These are phyloP conservation scores for Pythium plurisporium DNA, from an alignment of 352 stramenopile species.

Conservation along the genomic window DNA sequence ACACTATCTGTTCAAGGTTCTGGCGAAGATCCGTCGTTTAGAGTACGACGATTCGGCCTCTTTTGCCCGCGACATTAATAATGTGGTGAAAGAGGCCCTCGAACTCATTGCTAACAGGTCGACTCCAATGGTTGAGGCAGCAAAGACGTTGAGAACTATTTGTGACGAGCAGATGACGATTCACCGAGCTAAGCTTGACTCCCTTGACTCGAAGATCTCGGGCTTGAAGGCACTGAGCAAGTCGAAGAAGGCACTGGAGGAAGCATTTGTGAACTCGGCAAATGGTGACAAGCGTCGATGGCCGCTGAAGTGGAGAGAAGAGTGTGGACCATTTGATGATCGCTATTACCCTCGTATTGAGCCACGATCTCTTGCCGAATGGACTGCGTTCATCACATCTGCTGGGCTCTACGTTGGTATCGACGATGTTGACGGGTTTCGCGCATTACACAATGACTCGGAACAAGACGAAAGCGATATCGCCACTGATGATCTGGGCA, in stretches of 20 bases:
- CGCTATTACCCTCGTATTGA: conserved; percentile 58
- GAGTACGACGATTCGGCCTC: conserved; percentile 57
- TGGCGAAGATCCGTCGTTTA: conserved; percentile 65
- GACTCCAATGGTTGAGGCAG: conserved; percentile 58
- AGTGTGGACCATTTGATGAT: conserved; percentile 69
- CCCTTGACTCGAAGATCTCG: conserved; percentile 59
- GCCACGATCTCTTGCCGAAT: conserved; percentile 63
- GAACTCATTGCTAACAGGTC: conserved; percentile 57
- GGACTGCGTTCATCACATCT: conserved; percentile 67
- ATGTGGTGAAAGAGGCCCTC: conserved; percentile 60
- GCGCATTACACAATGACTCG: conserved; percentile 23
- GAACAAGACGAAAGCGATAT: conserved; percentile 2
- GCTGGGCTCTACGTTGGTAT: conserved; percentile 60
- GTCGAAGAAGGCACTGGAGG: conserved; percentile 30
- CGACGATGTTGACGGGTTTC: conserved; percentile 43
- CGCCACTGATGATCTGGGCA: not conserved
- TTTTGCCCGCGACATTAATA: conserved; percentile 64
- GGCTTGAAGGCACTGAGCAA: conserved; percentile 37
- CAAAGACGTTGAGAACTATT: conserved; percentile 67
- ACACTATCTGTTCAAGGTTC: conserved; percentile 68
- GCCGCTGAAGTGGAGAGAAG: conserved; percentile 70
- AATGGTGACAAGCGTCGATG: conserved; percentile 42
- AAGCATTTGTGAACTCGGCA: conserved; percentile 22
- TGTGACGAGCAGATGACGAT: conserved; percentile 74
- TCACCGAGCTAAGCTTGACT: conserved; percentile 54